Conservation (phyloP, 73 alveolate species). For the Paramecium octaurelia region DNA sequence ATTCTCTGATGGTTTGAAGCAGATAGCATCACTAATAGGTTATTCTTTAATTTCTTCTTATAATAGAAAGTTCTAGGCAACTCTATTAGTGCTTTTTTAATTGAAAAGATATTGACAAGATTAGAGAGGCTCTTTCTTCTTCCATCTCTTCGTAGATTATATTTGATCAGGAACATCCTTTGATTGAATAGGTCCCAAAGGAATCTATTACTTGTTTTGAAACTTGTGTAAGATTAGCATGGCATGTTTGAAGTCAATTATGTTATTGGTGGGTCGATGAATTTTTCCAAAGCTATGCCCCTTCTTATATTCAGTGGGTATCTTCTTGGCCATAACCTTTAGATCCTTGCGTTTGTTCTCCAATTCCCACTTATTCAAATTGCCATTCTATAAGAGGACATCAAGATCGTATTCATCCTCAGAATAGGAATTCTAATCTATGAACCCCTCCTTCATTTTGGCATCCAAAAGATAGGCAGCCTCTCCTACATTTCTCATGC, state of each 20-base stretch:
- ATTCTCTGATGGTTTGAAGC: conserved; percentile 31
- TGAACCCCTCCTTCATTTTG: background rate
- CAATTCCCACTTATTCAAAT: background rate
- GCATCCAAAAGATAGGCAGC: background rate
- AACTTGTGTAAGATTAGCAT: background rate
- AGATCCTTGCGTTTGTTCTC: conserved; percentile 1
- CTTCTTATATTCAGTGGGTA: background rate
- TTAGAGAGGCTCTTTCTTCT: background rate
- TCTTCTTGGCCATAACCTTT: background rate
- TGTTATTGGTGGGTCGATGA: background rate
- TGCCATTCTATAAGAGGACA: background rate
- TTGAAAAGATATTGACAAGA: conserved; percentile 10
- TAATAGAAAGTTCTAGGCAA: conserved; percentile 6
- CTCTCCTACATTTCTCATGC: conserved; percentile 37
- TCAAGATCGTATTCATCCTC: conserved; percentile 43
- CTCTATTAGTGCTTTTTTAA: conserved; percentile 27
- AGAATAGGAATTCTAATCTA: conserved; percentile 10
- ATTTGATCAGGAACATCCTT: background rate
- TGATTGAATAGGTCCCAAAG: conserved; percentile 2
- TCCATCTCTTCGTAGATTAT: background rate
- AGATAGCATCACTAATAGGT: background rate
- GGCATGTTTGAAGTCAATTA: background rate
- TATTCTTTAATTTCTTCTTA: conserved; percentile 33
- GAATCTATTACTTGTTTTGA: background rate
- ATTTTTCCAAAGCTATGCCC: conserved; percentile 49